phyloP scores from a whole-genome alignment of 345 rosid genomes.

The Camelina laxa region DNA sequence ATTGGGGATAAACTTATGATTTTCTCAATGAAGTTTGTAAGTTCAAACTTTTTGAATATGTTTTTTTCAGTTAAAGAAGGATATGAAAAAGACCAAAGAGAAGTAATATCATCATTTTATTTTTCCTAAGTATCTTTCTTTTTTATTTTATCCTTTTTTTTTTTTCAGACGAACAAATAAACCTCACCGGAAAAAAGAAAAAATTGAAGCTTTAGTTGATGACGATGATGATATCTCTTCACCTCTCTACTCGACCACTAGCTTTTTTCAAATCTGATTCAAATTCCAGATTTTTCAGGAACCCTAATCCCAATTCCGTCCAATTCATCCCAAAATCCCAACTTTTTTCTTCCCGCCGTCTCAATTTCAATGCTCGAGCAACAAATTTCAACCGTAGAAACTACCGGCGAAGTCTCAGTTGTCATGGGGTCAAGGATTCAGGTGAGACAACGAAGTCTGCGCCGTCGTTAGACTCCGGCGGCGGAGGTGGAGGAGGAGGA shows the following conservation, averaged over 20 bases:
- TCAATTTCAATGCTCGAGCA: background rate
- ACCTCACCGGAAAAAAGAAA: background rate
- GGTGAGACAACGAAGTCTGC: conserved; percentile 54
- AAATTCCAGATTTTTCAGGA: conserved; percentile 12
- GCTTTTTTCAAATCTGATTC: conserved; percentile 43
- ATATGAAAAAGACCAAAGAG: no score
- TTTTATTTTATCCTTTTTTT: background rate
- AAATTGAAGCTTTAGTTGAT: background rate
- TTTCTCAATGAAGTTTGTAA: no score
- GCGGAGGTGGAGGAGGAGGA: conserved; percentile 46
- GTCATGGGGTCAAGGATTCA: conserved; percentile 58
- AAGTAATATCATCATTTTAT: background rate
- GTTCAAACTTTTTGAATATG: no score
- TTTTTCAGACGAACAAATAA: background rate
- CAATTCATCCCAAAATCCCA: conserved; percentile 17
- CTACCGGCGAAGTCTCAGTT: conserved; percentile 35
- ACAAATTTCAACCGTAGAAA: conserved; percentile 17
- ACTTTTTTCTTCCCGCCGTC: background rate
- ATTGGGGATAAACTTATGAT: no score
- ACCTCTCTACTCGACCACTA: conserved; percentile 36
- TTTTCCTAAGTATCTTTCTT: conserved; percentile 1
- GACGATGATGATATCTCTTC: conserved; percentile 51
- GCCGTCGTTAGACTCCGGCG: conserved; percentile 43
- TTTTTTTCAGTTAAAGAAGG: no score
- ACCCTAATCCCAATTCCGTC: conserved; percentile 27